A percentile compares a stretch with the other conserved stretches of the same genome.
Evolutionary conservation across 306 rosid genomes (phyloP).

Genomic region (Cucumis sativus): Cucumber_9930_V3 NC_026657.2:29201501-29202000

Average conservation of each 20-base stretch:
- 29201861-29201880: constrained; percentile 3
- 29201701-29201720: constrained; percentile 83
- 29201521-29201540: no score
- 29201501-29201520: no score
- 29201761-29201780: no score
- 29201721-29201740: constrained; percentile 84
- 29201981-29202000: constrained; percentile 40
- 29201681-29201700: constrained; percentile 64
- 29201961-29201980: not conserved
- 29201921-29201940: not conserved
- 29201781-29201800: no score
- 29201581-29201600: constrained; percentile 80
- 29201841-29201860: constrained; percentile 4
- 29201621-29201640: constrained; percentile 39
- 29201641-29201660: constrained; percentile 94
- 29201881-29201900: constrained; percentile 6
- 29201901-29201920: constrained; percentile 9
- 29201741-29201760: not conserved
- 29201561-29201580: not conserved
- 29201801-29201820: not conserved
- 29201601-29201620: constrained; percentile 80
- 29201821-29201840: not conserved
- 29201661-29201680: constrained; percentile 76
- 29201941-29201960: no score
- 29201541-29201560: no score